Evolutionary conservation across 2,329 filamentous ascomycete genomes (phyloP), one percentile per base, ranked within the genome.

Genomic region (Fusarium sambucinum): DNA sequence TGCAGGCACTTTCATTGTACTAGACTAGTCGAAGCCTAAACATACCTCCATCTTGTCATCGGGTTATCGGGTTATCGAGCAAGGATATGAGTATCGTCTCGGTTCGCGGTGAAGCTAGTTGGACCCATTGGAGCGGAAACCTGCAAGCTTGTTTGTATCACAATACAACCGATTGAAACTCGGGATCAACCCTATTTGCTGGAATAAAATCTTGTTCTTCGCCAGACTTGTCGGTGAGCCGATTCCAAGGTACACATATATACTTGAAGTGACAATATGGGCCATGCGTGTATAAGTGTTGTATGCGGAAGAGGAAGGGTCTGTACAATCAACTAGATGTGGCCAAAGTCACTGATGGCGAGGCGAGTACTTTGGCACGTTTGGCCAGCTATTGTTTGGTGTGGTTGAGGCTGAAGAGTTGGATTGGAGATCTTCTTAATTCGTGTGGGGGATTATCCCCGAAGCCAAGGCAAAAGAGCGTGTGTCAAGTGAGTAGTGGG

Each of bases 141-240:
- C 59, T 56, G 54, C 38, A 69, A 63, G 51, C 58, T 68, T 66
- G 51, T 50, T 68, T 68, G 68, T 68, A 60, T 41, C 56, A 70
- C 65, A 60, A 56, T 60, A 51, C 47, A 59, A 59, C 66, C 64
- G 53, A 68, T 58, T 53, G 55, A 66, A 64, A 51, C 47, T 59
- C 63, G 69, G 66, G 63, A 70, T 55, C 59, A 71, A 71, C 70
- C 71, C 65, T 60, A 73, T 73, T 73, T 71, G 71, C 65, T 55
- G 51, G 55, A 48, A 50, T 30, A 54, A 51, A 29, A 35, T 44
- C 59, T 55, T 60, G 50, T 55, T 47, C 62, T 55, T 68, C 45
- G 47, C 54, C 50, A 55, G 44, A 55, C 58, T 48, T 67, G 62
- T 64, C 53, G 53, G 66, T 67, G 59, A 59, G 54, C 50, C 27